These are phyloP conservation scores for Wolfiporia cocos DNA, from an alignment of 1,284 basidiomycete species.

Conservation along the genomic window DNA sequence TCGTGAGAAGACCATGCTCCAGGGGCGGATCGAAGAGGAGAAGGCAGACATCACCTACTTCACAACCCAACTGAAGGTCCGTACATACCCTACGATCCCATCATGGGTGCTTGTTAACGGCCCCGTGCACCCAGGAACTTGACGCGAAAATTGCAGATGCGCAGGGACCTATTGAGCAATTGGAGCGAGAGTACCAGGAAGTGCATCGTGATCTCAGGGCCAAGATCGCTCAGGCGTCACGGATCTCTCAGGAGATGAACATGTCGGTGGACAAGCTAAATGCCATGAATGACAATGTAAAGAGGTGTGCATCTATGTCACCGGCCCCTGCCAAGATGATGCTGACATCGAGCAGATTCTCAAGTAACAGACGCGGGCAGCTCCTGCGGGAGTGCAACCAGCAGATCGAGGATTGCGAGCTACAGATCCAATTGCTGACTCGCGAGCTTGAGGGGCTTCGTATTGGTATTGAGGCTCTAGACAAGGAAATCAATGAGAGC, in stretches of 20 bases:
- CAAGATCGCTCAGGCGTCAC: conserved; percentile 47
- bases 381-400: conserved; percentile 58
- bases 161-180: conserved; percentile 60
- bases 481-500: conserved; percentile 71
- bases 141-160: conserved; percentile 60
- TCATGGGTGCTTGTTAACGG: conserved; percentile 5
- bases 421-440: conserved; percentile 51
- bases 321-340: conserved; percentile 3
- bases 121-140: conserved; percentile 43
- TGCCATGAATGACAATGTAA: conserved; percentile 53
- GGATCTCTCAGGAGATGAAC: conserved; percentile 58
- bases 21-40: conserved; percentile 57
- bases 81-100: no score
- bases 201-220: conserved; percentile 47
- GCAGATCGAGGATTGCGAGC: conserved; percentile 55
- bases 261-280: conserved; percentile 60
- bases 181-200: conserved; percentile 56
- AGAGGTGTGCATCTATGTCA: conserved; percentile 43
- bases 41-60: conserved; percentile 47
- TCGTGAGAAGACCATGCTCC: conserved; percentile 55
- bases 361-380: conserved; percentile 61
- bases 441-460: conserved; percentile 50
- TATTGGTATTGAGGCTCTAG: conserved; percentile 45
- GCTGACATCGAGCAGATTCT: conserved; percentile 48
- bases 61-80: conserved; percentile 21